Base-by-base conservation (phyloP, 352 stramenopile species). In the Sclerospora graminicola region DNA sequence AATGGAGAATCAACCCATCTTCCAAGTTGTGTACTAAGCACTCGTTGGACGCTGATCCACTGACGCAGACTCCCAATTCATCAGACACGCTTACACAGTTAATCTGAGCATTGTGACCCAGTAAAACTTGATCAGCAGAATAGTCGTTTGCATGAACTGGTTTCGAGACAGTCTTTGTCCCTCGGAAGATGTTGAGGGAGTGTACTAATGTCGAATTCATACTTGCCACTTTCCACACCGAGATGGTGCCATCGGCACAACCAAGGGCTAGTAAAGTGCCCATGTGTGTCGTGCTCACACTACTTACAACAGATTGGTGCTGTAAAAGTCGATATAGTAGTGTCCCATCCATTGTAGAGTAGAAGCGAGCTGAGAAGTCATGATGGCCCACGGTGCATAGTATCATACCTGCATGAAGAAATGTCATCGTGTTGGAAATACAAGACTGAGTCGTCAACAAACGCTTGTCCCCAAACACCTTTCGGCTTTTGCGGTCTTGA, bases 91-190 rank as follows among this genome's bases (percentile, higher is more conserved):
- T 63, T 0, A 89, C 58, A 23, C 76, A 86, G 33, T 74, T 87
- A 32, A 93, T 59, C 9, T 54, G 44, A 7, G 66, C 55, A n/a
- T 52, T 63, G 32, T 90, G 76, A 8, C 78, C 81, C 4, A 90
- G 57, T 6, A 89, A 65, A 8, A 89, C 71, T 49, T 89, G 78
- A 32, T 88, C 69, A 0, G 78, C 78, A 1, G 69, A 67, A 43
- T 87, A 89, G 43, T 89, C 78, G 34, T 78, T 82, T 7, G 68
- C 66, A 27, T 85, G 64, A n/a, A 88, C 76, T 11, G 75, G 77
- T 10, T 79, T 79, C 4, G 58, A 63, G 16, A 23, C 56, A 14
- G 46, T 13, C 38, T 76, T 80, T 21, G 67, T 55, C 1, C 67
- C 66, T 41, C 75, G 61, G 30, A 90, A 90, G 38, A 88, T 63